Percentiles rank a stretch among this genome's conserved stretches.
Evolutionary conservation across 371 early-diverging fungal genomes (phyloP).

Genomic region (Nematocida displodere): DNA sequence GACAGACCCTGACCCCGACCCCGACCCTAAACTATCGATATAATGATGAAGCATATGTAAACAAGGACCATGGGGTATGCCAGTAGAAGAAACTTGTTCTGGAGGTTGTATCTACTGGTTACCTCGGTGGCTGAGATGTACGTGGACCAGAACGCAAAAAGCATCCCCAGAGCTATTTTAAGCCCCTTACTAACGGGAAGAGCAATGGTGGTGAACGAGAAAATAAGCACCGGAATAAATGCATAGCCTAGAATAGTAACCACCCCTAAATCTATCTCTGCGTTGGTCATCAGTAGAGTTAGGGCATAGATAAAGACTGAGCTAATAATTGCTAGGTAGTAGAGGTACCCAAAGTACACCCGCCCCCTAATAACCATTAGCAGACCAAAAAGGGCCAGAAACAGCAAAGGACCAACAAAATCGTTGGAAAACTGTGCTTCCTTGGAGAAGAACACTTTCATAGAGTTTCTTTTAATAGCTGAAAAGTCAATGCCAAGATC

Average conservation of each 20-base stretch:
- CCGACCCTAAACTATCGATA: conserved; percentile 60
- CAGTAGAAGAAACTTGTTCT: conserved; percentile 55
- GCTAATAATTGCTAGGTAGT: conserved; percentile 56
- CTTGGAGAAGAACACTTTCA: conserved; percentile 39
- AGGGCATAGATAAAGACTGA: conserved; percentile 58
- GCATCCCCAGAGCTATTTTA: conserved; percentile 9
- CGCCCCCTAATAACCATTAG: conserved; percentile 59
- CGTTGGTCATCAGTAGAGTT: conserved; percentile 44
- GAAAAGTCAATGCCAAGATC: conserved; percentile 64
- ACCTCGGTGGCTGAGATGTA: conserved; percentile 47
- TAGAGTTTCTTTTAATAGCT: conserved; percentile 55
- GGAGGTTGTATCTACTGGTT: conserved; percentile 45
- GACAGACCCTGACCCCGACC: too few relatives aligned
- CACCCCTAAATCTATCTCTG: conserved; percentile 26
- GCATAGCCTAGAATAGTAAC: conserved; percentile 63
- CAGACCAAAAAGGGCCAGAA: conserved; percentile 54
- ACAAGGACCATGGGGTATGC: conserved; percentile 63
- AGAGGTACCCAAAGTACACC: conserved; percentile 64
- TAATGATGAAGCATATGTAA: conserved; percentile 60
- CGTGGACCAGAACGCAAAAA: conserved; percentile 54
- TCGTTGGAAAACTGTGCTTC: conserved; percentile 37
- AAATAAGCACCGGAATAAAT: conserved; percentile 59
- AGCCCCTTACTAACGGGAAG: conserved; percentile 22
- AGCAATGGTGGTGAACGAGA: conserved; percentile 47
- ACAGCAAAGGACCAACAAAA: conserved; percentile 62